A percentile compares a stretch with the other conserved stretches of the same genome.
Conservation (phyloP, 2,329 filamentous ascomycete genomes). For the Nectriaceae sp. region DNA sequence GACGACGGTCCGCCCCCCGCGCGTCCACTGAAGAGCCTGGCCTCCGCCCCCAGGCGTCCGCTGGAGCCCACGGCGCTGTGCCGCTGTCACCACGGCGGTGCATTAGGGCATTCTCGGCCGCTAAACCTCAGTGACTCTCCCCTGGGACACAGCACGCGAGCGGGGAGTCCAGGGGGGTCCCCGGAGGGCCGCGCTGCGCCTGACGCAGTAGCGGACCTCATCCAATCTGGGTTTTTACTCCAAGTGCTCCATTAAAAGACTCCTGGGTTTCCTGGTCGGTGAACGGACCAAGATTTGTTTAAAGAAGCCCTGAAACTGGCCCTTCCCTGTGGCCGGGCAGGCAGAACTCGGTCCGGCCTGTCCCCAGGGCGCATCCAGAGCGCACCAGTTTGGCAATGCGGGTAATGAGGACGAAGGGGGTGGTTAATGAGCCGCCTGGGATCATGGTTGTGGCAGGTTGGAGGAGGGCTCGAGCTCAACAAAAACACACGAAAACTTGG, state of each 20-base stretch:
- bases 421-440: slow-evolving; percentile 23
- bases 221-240: slow-evolving; percentile 26
- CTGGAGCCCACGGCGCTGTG: slow-evolving; percentile 21
- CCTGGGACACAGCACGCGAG: slow-evolving; percentile 32
- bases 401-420: slow-evolving; percentile 19
- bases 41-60: slow-evolving; percentile 19
- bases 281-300: too few species aligned
- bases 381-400: not conserved
- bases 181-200: slow-evolving; percentile 15
- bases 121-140: slow-evolving; percentile 33
- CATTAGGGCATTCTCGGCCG: slow-evolving; percentile 33
- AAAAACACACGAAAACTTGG: slow-evolving; percentile 12
- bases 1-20: slow-evolving; percentile 25
- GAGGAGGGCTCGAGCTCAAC: slow-evolving; percentile 23
- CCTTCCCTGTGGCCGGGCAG: slow-evolving; percentile 22
- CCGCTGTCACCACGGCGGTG: slow-evolving; percentile 32
- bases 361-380: slow-evolving; percentile 16
- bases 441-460: slow-evolving; percentile 18
- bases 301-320: too few species aligned
- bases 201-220: slow-evolving; percentile 16
- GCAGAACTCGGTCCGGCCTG: slow-evolving; percentile 25
- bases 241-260: slow-evolving; percentile 9
- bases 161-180: slow-evolving; percentile 21
- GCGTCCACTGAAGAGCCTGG: slow-evolving; percentile 26
- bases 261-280: slow-evolving; percentile 7